phyloP scores from a whole-genome alignment of 371 early-diverging fungal genomes.

The Lichtheimia corymbifera region DNA sequence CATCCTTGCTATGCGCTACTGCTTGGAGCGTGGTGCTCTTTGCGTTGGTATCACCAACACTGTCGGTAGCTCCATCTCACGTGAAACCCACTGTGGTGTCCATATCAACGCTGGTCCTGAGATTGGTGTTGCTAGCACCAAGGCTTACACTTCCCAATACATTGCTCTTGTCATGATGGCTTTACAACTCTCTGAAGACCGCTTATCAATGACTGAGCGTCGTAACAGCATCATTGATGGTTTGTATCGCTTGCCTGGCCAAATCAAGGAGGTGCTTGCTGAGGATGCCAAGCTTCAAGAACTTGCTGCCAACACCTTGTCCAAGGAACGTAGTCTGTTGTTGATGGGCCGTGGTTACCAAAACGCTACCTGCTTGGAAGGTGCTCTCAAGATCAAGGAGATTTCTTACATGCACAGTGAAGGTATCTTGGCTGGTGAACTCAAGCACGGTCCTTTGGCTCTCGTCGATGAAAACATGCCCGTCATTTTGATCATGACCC shows the following conservation, averaged over 20 bases:
- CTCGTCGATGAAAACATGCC: slow-evolving; percentile 97
- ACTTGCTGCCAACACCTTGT: slow-evolving; percentile 75
- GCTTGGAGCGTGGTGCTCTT: slow-evolving; percentile 94
- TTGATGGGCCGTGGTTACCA: slow-evolving; percentile 98
- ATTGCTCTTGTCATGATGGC: slow-evolving; percentile 98
- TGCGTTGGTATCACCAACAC: slow-evolving; percentile 98
- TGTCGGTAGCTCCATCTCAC: slow-evolving; percentile 93
- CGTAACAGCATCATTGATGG: slow-evolving; percentile 94
- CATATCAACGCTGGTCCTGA: slow-evolving; percentile 99
- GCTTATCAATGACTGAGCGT: slow-evolving; percentile 80
- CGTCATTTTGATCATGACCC: slow-evolving; percentile 65
- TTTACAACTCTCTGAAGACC: slow-evolving; percentile 90
- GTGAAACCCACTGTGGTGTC: slow-evolving; percentile 98
- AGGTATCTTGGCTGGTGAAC: slow-evolving; percentile 98
- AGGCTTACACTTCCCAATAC: slow-evolving; percentile 98
- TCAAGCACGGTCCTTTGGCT: slow-evolving; percentile 99
- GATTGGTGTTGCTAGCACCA: slow-evolving; percentile 98
- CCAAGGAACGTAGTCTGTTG: slow-evolving; percentile 84
- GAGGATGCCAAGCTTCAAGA: slow-evolving; percentile 78
- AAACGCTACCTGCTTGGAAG: slow-evolving; percentile 97
- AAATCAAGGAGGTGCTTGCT: slow-evolving; percentile 89
- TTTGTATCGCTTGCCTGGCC: slow-evolving; percentile 82
- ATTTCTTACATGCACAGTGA: slow-evolving; percentile 96
- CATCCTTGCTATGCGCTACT: slow-evolving; percentile 95
- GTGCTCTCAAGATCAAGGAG: slow-evolving; percentile 99